Evolutionary conservation across 2,329 filamentous ascomycete genomes (phyloP), one percentile per base, ranked within the genome.

Genomic region (Hirsutella minnesotensis): DNA sequence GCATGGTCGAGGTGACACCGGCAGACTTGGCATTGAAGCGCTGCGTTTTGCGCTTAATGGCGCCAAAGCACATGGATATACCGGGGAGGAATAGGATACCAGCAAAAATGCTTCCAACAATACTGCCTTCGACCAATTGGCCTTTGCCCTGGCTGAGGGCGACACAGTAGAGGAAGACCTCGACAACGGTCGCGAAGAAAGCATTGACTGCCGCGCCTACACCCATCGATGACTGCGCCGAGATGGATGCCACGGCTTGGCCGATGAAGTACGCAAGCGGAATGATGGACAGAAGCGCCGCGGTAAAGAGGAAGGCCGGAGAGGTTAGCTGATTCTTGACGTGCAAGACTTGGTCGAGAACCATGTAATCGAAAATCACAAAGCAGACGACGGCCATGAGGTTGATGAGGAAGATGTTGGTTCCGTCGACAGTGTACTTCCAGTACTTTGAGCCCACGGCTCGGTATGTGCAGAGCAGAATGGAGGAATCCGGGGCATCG

Each of bases 371-470:
- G 50, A 94, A 78, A 48, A 98, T 94, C 56, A 90, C 85, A 57
- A 98, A 95, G 20, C 86, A 68, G n/a, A 98, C 92, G 16, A 98
- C 77, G 12, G 79, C 83, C 67, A 96, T 86, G 44, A 98, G 75
- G 60, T 98, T 98, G 70, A 98, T 95, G 51, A 98, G 78, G 66
- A 98, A 96, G 58, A 98, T 94, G 65, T 98, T 98, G 47, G 92
- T 98, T 43, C 92, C 94, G 58, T 98, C 92, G 45, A 98, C 73
- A 4, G 92, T 98, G 65, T 98, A 98, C 66, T 98, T 98, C 90
- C 94, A 98, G 69, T 98, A 98, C 62, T 90, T 90, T 51, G 80
- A 72, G 12, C 92, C 92, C 12, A 94, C 90, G 36, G 92, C 92
- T 45, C 94, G 84, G 65, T 98, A 98, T 5, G 92, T 98, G 72